A percentile compares a stretch with the other conserved stretches of the same genome.
phyloP scores from a whole-genome alignment of 805 yeast species.

The Kodamaea hsintzibuensis region DNA sequence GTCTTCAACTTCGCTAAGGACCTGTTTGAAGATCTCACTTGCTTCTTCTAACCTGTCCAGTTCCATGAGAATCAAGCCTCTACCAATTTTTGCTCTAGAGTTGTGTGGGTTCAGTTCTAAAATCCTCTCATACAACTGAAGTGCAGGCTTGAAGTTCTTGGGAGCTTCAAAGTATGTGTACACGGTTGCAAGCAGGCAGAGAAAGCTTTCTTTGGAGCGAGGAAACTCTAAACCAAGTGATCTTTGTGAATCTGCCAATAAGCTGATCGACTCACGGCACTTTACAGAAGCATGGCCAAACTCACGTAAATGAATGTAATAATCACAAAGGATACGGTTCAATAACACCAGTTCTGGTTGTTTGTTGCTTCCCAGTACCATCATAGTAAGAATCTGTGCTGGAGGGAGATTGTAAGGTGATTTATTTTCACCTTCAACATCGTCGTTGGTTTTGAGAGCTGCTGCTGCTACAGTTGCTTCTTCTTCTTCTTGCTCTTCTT shows the following conservation, averaged over 20 bases:
- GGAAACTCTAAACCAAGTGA: slow-evolving; percentile 48
- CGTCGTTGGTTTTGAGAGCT: slow-evolving; percentile 11
- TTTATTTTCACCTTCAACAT: not conserved
- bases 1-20: slow-evolving; percentile 48
- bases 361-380: slow-evolving; percentile 51
- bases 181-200: slow-evolving; percentile 68
- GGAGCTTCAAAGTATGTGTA: slow-evolving; percentile 91
- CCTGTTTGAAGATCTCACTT: slow-evolving; percentile 48
- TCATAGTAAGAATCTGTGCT: slow-evolving; percentile 51
- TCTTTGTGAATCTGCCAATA: slow-evolving; percentile 50
- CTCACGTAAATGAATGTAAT: slow-evolving; percentile 59
- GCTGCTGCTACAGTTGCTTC: slow-evolving; percentile 15
- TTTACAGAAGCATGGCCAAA: slow-evolving; percentile 57
- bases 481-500: slow-evolving; percentile 14
- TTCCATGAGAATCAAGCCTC: slow-evolving; percentile 74
- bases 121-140: slow-evolving; percentile 66
- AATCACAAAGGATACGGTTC: slow-evolving; percentile 62
- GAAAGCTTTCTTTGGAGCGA: slow-evolving; percentile 57
- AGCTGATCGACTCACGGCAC: slow-evolving; percentile 59
- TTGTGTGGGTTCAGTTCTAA: slow-evolving; percentile 43
- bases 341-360: slow-evolving; percentile 53
- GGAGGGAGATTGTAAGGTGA: slow-evolving; percentile 28
- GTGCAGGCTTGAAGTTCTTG: slow-evolving; percentile 75
- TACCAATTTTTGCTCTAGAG: slow-evolving; percentile 72
- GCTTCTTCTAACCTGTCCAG: slow-evolving; percentile 61